Evolutionary conservation across 1,284 basidiomycete species (phyloP), one percentile per base, ranked within the genome.

Genomic region (Puccinia coronata): DNA sequence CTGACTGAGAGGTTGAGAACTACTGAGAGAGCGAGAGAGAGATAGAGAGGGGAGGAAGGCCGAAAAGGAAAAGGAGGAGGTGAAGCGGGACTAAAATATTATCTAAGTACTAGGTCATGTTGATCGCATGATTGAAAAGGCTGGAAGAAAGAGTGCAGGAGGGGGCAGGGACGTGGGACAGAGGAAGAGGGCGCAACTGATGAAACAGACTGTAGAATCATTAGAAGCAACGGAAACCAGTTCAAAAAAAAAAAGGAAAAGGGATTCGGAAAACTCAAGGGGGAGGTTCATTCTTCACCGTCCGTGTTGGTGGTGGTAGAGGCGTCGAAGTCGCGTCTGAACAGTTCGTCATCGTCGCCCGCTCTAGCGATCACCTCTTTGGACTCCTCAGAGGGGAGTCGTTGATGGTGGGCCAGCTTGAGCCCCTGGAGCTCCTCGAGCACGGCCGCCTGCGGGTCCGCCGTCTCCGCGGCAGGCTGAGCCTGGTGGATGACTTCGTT

Each of bases 251-350:
- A 39, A 36, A 39, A 36, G 6, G 14, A n/a, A 41, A 65, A 5
- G 59, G 59, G 5, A 41, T 18, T 20, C 11, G 12, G 31, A 65
- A 65, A 65, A 4, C 16, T 11, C 4, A 39, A n/a, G n/a, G n/a
- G n/a, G n/a, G 67, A 23, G n/a, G 28, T 23, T 51, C 31, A 70
- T 49, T 70, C 43, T 70, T 70, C 67, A 43, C 67, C 67, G 31
- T 70, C 67, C 6, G 43, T 51, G 67, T 70, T 51, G 25, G 67
- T 70, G n/a, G 65, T 47, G 23, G 67, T 70, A 9, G 67, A 70
- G 43, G 67, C 67, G 28, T 70, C 67, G 12, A 70, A 28, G 67
- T 70, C 67, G 2, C n/a, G 43, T 49, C 18, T 70, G 43, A 31
- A 70, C 9, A 20, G n/a, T 25, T 70, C 67, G 41, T 70, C 43